These are phyloP conservation scores for Botrytis hyacinthi DNA, from an alignment of 2,329 filamentous ascomycete species.

Conservation along the genomic window DNA sequence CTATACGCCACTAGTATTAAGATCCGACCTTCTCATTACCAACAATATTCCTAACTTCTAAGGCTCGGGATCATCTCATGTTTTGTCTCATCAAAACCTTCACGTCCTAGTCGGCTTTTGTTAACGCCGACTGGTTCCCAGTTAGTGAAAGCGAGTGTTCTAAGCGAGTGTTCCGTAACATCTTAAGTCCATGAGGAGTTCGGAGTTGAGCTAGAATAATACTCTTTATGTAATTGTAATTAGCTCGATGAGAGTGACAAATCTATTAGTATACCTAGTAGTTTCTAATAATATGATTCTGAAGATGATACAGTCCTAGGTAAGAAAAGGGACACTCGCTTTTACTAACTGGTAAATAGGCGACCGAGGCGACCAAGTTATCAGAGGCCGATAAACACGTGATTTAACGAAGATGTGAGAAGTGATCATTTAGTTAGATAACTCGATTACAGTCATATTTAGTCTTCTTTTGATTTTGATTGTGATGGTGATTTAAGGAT, in stretches of 20 bases:
- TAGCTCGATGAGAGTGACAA: not conserved
- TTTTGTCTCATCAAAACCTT: not conserved
- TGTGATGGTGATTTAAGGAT: not conserved
- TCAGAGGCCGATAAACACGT: not conserved
- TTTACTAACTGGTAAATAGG: not conserved
- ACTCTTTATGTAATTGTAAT: not conserved
- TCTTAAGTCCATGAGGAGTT: not conserved
- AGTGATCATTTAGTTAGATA: not conserved
- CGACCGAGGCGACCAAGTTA: not conserved
- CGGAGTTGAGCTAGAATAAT: not conserved
- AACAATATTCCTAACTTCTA: not conserved
- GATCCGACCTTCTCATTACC: not conserved
- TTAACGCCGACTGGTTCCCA: not conserved
- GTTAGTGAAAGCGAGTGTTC: not conserved
- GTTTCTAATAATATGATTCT: not conserved
- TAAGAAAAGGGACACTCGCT: not conserved
- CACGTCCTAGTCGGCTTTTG: not conserved
- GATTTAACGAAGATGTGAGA: not conserved
- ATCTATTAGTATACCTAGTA: too few species aligned
- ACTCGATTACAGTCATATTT: not conserved
- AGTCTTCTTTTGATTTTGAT: not conserved
- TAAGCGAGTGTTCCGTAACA: not conserved
- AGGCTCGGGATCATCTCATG: not conserved
- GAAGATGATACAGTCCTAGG: not conserved
- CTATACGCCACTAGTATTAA: not conserved